phyloP scores from a whole-genome alignment of 371 early-diverging fungal species.

The Rhizopus microsporus region DNA sequence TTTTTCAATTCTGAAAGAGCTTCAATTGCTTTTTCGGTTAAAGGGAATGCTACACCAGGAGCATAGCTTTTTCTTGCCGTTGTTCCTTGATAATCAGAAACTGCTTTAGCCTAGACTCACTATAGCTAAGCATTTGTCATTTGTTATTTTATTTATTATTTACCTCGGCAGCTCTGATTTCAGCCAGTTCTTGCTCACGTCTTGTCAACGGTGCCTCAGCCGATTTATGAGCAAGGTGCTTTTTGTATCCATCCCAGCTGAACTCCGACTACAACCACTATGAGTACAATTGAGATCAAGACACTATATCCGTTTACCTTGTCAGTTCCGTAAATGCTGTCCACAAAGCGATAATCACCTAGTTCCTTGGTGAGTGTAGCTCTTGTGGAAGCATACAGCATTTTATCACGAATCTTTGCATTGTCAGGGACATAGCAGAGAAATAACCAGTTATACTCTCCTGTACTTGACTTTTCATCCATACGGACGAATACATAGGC shows the following conservation, averaged over 20 bases:
- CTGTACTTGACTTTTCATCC: constrained; percentile 48
- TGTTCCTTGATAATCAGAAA: constrained; percentile 54
- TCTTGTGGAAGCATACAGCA: constrained; percentile 85
- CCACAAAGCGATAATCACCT: constrained; percentile 77
- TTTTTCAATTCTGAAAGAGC: constrained; percentile 53
- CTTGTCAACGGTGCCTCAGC: constrained; percentile 82
- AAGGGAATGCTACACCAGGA: constrained; percentile 60
- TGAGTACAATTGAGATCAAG: background rate
- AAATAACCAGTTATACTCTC: constrained; percentile 73
- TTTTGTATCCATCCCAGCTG: constrained; percentile 73
- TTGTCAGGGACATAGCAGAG: constrained; percentile 79
- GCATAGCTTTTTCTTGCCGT: constrained; percentile 62
- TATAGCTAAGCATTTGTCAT: background rate
- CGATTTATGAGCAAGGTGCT: constrained; percentile 67
- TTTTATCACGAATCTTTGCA: constrained; percentile 83
- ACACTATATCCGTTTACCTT: constrained; percentile 33
- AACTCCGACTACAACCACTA: constrained; percentile 52
- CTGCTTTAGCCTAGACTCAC: constrained; percentile 47
- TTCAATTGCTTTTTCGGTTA: constrained; percentile 57
- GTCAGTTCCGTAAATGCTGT: constrained; percentile 78
- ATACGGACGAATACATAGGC: constrained; percentile 70
- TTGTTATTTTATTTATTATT: background rate
- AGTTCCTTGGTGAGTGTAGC: constrained; percentile 75
- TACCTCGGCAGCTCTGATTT: constrained; percentile 69
- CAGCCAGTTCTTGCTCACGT: constrained; percentile 76